Conservation (phyloP, 1,284 basidiomycete genomes). For the Sphaerobolus stellatus region DNA sequence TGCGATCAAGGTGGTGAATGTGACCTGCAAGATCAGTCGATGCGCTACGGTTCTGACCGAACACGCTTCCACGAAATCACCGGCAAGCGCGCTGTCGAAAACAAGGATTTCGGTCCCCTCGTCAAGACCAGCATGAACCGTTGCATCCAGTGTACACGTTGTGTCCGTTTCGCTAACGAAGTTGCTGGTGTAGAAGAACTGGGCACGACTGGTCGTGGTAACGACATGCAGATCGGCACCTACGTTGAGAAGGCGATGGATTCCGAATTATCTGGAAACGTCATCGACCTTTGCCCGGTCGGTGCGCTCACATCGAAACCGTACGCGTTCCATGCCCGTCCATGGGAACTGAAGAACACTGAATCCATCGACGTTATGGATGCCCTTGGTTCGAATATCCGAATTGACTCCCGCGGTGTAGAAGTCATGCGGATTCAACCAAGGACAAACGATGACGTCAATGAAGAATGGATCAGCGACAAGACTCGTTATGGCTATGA, state of each 20-base stretch:
- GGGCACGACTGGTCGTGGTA: constrained; percentile 95
- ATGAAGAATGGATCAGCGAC: constrained; percentile 99
- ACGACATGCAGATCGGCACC: constrained; percentile 98
- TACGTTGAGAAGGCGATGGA: constrained; percentile 98
- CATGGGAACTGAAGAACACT: constrained; percentile 99
- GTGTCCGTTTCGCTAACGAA: constrained; percentile 98
- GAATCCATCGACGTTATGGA: constrained; percentile 98
- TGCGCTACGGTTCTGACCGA: constrained; percentile 98
- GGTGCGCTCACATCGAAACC: constrained; percentile 98
- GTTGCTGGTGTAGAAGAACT: constrained; percentile 98
- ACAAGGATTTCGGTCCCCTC: constrained; percentile 97
- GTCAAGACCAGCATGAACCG: constrained; percentile 99
- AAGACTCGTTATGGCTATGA: constrained; percentile 98
- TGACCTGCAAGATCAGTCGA: constrained; percentile 98
- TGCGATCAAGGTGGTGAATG: constrained; percentile 99
- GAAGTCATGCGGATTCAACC: constrained; percentile 98
- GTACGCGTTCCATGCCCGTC: constrained; percentile 94
- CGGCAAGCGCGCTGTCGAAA: constrained; percentile 96
- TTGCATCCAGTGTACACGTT: constrained; percentile 99
- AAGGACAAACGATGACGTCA: constrained; percentile 95
- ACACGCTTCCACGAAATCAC: constrained; percentile 97
- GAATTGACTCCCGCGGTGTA: constrained; percentile 93
- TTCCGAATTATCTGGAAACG: constrained; percentile 96
- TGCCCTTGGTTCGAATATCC: constrained; percentile 97
- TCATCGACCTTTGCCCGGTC: constrained; percentile 96